Evolutionary conservation across 2,329 filamentous ascomycete genomes (phyloP).

Genomic region (Paraconiothyrium sp.): DNA sequence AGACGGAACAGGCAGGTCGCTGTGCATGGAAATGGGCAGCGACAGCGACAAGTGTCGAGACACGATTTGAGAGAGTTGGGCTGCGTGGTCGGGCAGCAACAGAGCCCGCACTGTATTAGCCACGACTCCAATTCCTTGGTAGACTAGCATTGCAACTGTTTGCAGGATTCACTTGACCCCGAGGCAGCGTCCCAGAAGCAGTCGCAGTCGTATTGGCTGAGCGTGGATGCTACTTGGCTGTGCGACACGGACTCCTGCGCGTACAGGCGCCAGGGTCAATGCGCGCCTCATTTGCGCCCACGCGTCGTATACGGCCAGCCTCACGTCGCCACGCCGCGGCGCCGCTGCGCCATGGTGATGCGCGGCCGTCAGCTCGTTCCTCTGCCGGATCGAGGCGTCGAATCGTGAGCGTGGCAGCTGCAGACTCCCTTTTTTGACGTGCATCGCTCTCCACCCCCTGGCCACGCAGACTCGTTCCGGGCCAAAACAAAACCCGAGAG

Average conservation of each 20-base stretch:
- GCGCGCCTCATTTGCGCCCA: slow-evolving; percentile 16
- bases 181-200: background rate
- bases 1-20: slow-evolving; percentile 16
- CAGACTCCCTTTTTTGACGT: slow-evolving; percentile 7
- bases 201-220: background rate
- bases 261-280: slow-evolving; percentile 3
- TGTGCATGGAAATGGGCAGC: slow-evolving; percentile 25
- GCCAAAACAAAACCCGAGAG: slow-evolving; percentile 24
- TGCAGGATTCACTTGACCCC: slow-evolving; percentile 1
- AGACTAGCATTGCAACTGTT: slow-evolving; percentile 17
- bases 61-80: slow-evolving; percentile 10
- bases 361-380: slow-evolving; percentile 3
- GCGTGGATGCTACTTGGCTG: slow-evolving; percentile 6
- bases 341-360: background rate
- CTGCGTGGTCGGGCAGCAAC: slow-evolving; percentile 24
- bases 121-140: slow-evolving; percentile 4
- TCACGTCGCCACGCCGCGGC: slow-evolving; percentile 10
- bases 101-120: slow-evolving; percentile 17
- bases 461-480: slow-evolving; percentile 16
- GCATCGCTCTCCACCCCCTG: slow-evolving; percentile 12
- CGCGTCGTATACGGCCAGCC: slow-evolving; percentile 18
- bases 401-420: slow-evolving; percentile 12
- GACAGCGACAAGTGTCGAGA: slow-evolving; percentile 15
- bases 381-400: slow-evolving; percentile 20
- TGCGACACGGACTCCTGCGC: slow-evolving; percentile 16